Evolutionary conservation across 2,329 filamentous ascomycete species (phyloP).

Genomic region (Gyromitra esculenta): DNA sequence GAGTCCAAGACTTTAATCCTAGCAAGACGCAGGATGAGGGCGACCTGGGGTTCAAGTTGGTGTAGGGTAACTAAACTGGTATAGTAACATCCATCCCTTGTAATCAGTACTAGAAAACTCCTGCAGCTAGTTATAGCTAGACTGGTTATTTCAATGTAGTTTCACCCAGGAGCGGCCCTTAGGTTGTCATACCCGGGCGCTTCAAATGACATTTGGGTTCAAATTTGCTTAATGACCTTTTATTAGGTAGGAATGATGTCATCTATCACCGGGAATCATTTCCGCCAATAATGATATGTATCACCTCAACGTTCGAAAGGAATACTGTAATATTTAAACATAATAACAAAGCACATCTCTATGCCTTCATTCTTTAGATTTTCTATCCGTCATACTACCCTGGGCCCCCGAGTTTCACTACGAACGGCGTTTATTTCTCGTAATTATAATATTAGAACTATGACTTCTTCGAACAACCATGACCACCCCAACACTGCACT

Average conservation of each 20-base stretch:
- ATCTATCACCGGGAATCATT: background rate
- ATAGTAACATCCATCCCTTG: too few species aligned
- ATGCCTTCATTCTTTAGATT: background rate
- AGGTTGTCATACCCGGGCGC: too few species aligned
- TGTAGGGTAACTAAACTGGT: too few species aligned
- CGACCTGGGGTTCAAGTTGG: too few species aligned
- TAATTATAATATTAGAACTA: background rate
- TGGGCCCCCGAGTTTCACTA: background rate
- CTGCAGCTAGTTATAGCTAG: too few species aligned
- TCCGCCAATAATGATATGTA: background rate
- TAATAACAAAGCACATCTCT: background rate
- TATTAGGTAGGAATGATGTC: conserved; percentile 4
- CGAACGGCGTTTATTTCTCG: background rate
- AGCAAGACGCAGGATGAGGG: too few species aligned
- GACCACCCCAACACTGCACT: conserved; percentile 4
- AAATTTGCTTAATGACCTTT: background rate
- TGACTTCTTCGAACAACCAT: conserved; percentile 15
- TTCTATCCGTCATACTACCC: background rate
- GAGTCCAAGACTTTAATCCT: too few species aligned
- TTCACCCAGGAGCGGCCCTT: background rate
- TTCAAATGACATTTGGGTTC: too few species aligned
- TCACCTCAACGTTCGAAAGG: background rate
- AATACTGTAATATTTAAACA: conserved; percentile 9
- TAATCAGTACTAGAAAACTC: too few species aligned
- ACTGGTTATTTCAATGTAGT: background rate